Evolutionary conservation across 2,329 filamentous ascomycete species (phyloP), one percentile per base, ranked within the genome.

Genomic region (Pestalotiopsis sp.): DNA sequence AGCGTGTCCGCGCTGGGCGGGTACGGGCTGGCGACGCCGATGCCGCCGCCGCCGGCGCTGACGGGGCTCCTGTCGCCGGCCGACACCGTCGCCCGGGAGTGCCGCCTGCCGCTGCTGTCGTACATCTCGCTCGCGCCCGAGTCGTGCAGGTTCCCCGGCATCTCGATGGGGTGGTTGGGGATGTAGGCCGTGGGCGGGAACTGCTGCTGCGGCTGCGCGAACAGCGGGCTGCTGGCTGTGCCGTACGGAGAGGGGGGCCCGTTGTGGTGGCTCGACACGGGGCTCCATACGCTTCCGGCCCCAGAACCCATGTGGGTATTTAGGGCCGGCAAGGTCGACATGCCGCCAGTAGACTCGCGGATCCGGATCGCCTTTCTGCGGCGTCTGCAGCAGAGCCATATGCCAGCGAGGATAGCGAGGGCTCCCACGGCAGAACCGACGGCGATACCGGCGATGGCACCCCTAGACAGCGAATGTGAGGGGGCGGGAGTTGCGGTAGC

Each of bases 371-470:
- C 24, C n/a, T 52, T 40, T 3, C 63, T 35, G 1, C 68, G 56
- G 30, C 72, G 76, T 30, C 77, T 77, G 44, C 80, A 55, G 60
- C 81, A 71, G 60, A 76, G 77, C 66, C 76, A 79, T 30, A 68
- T 67, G 35, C 73, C 76, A 11, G 76, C 24, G 1, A 77, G 40
- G 4, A 77, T 57, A 1, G 73, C 70, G 20, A 81, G 56, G 1
- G 80, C 65, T 1, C 70, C 76, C 7, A 75, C 73, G 1, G 69
- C 77, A 26, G 78, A 76, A 9, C 80, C 83, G 13, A 84, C 73
- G 6, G 78, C 80, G 56, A 85, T 83, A 10, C 70, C 70, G 2
- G 64, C 70, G 13, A 71, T 69, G 10, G 67, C 82, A 10, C 82
- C 82, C 0, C 73, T 76, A 3, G 79, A 78, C 1, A 81, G 62